A percentile compares a stretch with the other conserved stretches of the same genome.
These are phyloP conservation scores for Coelastrella sp. DNA, from an alignment of 139 green algal genomes.

Conservation along the genomic window DNA sequence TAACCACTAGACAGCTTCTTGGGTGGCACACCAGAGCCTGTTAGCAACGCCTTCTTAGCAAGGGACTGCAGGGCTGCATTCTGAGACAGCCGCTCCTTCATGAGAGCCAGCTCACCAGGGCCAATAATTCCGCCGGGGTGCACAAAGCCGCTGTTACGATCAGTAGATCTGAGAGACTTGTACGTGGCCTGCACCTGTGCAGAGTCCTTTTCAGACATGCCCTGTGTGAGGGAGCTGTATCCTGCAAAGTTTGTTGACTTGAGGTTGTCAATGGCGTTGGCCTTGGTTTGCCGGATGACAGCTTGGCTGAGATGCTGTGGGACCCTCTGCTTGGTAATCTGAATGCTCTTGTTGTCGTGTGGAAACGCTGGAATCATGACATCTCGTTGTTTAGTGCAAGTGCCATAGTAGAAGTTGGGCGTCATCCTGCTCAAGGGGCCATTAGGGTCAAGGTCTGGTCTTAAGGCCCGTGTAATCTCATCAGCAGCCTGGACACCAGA, in stretches of 20 bases:
- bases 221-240: background rate
- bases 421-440: background rate
- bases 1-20: background rate
- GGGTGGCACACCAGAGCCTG: background rate
- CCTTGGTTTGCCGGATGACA: constrained; percentile 18
- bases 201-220: background rate
- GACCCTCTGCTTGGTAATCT: background rate
- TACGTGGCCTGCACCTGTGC: constrained; percentile 15
- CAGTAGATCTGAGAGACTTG: background rate
- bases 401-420: constrained; percentile 30
- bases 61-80: constrained; percentile 2
- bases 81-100: constrained; percentile 1
- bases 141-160: constrained; percentile 16
- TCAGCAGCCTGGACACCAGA: background rate
- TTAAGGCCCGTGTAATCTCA: background rate
- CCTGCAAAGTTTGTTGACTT: background rate
- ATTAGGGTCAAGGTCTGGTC: background rate
- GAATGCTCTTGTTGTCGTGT: background rate
- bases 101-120: constrained; percentile 36
- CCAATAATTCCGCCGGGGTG: constrained; percentile 18
- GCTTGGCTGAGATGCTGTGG: background rate
- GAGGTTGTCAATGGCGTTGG: constrained; percentile 8
- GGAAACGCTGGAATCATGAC: background rate
- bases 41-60: constrained; percentile 9
- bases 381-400: background rate